Percentiles rank a stretch among this genome's conserved stretches.
Conservation (phyloP, 2,329 filamentous ascomycete genomes). For the Clarireedia paspali region DNA sequence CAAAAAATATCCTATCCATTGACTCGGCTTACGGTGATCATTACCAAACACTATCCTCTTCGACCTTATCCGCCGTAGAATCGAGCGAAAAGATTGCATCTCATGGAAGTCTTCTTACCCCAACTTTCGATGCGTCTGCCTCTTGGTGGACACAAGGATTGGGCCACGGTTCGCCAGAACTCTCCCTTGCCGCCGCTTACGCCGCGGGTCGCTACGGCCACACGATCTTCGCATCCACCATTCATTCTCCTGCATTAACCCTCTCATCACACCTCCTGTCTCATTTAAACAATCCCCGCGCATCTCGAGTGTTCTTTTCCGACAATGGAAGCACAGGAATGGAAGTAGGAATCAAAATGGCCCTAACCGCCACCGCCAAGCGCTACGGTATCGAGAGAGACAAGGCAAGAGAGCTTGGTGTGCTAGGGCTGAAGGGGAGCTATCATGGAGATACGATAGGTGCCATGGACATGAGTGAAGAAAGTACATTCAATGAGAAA, state of each 20-base stretch:
- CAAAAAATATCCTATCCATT: conserved; percentile 61
- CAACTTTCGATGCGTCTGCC: conserved; percentile 75
- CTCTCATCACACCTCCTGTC: conserved; percentile 59
- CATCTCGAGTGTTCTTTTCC: conserved; percentile 70
- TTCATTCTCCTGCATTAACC: conserved; percentile 69
- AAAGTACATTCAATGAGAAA: conserved; percentile 69
- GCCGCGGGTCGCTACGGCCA: conserved; percentile 80
- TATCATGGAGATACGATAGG: conserved; percentile 88
- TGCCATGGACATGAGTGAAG: conserved; percentile 79
- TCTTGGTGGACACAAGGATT: conserved; percentile 91
- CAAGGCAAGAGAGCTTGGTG: conserved; percentile 46
- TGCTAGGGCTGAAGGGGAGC: conserved; percentile 69
- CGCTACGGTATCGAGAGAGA: conserved; percentile 47
- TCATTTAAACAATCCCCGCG: conserved; percentile 52
- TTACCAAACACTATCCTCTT: conserved; percentile 51
- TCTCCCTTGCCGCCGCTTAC: conserved; percentile 70
- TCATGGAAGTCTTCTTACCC: conserved; percentile 39
- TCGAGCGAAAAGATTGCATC: neutral
- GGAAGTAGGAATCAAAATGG: conserved; percentile 85
- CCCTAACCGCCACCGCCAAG: conserved; percentile 56
- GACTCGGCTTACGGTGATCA: conserved; percentile 75
- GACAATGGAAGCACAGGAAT: conserved; percentile 79
- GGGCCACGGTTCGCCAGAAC: conserved; percentile 65
- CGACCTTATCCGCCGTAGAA: conserved; percentile 1
- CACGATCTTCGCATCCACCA: conserved; percentile 76